phyloP scores from a whole-genome alignment of 345 rosid species.

The Brassica napus region Da-Ae NC_063450.1:53281501-53282000 shows the following conservation, averaged over 20 bases:
- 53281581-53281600: no score
- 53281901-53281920: background rate
- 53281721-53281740: no score
- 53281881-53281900: background rate
- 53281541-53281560: no score
- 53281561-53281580: no score
- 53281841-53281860: no score
- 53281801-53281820: background rate
- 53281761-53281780: background rate
- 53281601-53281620: no score
- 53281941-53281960: background rate
- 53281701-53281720: background rate
- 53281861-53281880: no score
- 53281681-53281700: background rate
- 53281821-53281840: background rate
- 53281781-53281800: background rate
- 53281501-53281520: no score
- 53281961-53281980: background rate
- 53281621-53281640: no score
- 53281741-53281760: no score
- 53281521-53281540: no score
- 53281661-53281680: background rate
- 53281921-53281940: background rate
- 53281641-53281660: no score
- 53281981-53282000: background rate